These are phyloP conservation scores for Agapanthus africanus DNA, from an alignment of 106 monocot genomes.

Conservation along the genomic window DNA sequence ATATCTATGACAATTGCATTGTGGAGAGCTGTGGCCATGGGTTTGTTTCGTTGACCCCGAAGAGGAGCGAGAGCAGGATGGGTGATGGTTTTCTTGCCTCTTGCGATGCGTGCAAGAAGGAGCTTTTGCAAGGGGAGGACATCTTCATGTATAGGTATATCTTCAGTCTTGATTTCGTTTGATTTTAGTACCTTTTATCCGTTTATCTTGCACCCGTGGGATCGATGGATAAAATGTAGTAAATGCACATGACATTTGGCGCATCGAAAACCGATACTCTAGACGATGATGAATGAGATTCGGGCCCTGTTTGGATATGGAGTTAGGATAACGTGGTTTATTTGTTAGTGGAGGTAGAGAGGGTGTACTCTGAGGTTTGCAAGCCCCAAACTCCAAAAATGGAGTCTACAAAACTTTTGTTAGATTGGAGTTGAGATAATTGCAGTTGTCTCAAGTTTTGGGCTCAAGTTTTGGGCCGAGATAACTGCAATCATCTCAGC, in stretches of 20 bases:
- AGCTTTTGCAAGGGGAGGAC: slow-evolving; percentile 41
- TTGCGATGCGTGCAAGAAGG: slow-evolving; percentile 63
- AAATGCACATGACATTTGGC: background rate
- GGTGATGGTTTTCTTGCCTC: slow-evolving; percentile 40
- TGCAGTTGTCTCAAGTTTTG: no score
- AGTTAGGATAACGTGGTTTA: no score
- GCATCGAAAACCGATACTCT: background rate
- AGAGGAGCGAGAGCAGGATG: slow-evolving; percentile 5
- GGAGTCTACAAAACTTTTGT: no score
- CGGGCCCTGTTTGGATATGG: background rate
- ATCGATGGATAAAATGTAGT: no score
- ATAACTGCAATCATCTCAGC: no score
- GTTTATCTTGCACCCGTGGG: background rate
- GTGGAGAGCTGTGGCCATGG: slow-evolving; percentile 40
- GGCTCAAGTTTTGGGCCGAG: no score
- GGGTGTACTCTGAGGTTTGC: no score
- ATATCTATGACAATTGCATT: slow-evolving; percentile 58
- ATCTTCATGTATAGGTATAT: slow-evolving; percentile 58
- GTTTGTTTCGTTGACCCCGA: slow-evolving; percentile 8
- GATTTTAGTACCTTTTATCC: background rate
- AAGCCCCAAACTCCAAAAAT: no score
- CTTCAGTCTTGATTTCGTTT: background rate
- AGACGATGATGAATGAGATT: background rate
- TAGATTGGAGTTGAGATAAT: no score
- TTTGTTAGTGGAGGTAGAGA: no score